Base-by-base conservation (phyloP, 345 rosid species). In the Aquilaria sinensis region DNA sequence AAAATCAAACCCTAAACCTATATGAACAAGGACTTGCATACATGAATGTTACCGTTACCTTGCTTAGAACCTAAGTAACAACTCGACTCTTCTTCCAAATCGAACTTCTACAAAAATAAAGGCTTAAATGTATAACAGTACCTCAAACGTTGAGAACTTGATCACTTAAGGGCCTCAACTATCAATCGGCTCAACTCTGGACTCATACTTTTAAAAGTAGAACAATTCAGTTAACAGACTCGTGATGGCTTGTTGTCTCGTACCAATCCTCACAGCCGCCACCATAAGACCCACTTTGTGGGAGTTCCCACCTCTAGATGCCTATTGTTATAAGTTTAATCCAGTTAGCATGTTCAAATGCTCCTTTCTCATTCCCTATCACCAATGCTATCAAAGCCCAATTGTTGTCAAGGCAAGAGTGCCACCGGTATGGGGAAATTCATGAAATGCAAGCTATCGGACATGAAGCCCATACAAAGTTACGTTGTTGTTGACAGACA, bases 391-490 rank as follows among this genome's bases (percentile, higher is more conserved):
- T 61, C 67, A 0, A 89, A 80, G 14, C 88, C 86, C 66, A 87
- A 64, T 75, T 85, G 96, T 74, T 87, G 94, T 52, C 94, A 80
- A 0, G 89, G 87, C 72, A 90, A 67, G 37, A 93, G 70, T 5
- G 97, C 92, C 78, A 93, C 75, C 5, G 98, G 97, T 0, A 90
- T 73, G 4, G 97, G 86, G 59, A 90, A 93, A 66, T 93, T 93
- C 98, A 93, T 93, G 64, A 90, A 87, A 82, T 93, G 97, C 43
- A 93, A 82, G 13, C 94, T 97, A 64, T 91, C 87, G 1, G 96
- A 82, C 78, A 82, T 81, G 57, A 77, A 74, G 49, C 96, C 80
- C 60, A 61, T 92, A 92, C 73, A 84, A 72, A 64, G 74, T 82
- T 50, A 81, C 83, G 53, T 81, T 85, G 10, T 87, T 90, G 59